Conservation (phyloP, 257 asterid species). For the Thymus mandschuricus region DNA sequence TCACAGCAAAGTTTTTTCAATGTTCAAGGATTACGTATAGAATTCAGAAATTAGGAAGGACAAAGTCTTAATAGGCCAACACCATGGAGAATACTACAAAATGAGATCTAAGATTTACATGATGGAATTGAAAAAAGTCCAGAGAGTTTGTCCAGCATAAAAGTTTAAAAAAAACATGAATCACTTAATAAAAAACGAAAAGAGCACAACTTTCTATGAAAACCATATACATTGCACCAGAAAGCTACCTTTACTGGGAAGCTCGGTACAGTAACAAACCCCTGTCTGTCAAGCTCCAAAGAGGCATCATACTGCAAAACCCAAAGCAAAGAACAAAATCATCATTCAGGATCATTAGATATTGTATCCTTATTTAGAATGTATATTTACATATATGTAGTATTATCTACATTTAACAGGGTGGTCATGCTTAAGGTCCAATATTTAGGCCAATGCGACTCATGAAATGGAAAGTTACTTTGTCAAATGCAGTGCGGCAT, state of each 20-base stretch:
- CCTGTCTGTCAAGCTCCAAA: constrained; percentile 77
- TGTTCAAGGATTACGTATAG: not conserved
- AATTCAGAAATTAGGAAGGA: not conserved
- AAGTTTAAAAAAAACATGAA: not conserved
- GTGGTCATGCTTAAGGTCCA: not conserved
- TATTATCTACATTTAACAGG: constrained; percentile 13
- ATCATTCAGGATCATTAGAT: not conserved
- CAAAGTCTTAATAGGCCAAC: constrained; percentile 10
- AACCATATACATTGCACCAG: constrained; percentile 10
- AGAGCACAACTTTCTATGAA: constrained; percentile 9
- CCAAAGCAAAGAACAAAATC: constrained; percentile 28
- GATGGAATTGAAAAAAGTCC: not conserved
- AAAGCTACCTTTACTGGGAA: constrained; percentile 60
- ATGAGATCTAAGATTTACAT: not conserved
- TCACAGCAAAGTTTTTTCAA: not conserved
- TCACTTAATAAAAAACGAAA: not conserved
- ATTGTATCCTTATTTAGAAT: too few relatives aligned
- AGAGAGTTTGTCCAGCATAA: not conserved
- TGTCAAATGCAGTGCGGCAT: constrained; percentile 82
- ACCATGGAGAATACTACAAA: not conserved
- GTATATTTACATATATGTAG: too few relatives aligned
- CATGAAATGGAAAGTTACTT: constrained; percentile 49
- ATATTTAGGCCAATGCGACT: constrained; percentile 10
- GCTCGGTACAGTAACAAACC: constrained; percentile 71
- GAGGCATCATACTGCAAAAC: constrained; percentile 73